Evolutionary conservation across 2,329 filamentous ascomycete genomes (phyloP).

Genomic region (Fusarium citri): DNA sequence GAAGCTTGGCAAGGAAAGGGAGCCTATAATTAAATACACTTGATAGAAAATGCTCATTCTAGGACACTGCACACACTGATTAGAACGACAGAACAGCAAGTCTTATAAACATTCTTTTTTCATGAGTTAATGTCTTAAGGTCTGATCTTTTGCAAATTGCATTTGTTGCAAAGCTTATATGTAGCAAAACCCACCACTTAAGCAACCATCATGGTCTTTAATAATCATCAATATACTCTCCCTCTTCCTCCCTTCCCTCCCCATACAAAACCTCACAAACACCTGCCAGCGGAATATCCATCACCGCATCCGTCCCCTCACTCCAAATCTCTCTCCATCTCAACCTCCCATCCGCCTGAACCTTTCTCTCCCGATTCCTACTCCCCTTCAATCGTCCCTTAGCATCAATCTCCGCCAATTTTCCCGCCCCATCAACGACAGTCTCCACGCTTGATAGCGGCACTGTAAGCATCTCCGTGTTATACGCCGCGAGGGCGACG

Average conservation of each 20-base stretch:
- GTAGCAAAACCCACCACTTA: background rate
- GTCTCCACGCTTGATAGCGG: conserved; percentile 85
- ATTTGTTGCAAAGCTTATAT: conserved; percentile 2
- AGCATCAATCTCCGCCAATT: conserved; percentile 83
- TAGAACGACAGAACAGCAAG: background rate
- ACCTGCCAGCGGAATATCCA: conserved; percentile 95
- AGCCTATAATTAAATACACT: background rate
- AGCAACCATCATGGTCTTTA: background rate
- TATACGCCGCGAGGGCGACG: conserved; percentile 90
- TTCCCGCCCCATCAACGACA: conserved; percentile 89
- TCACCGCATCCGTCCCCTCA: conserved; percentile 92
- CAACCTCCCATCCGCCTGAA: conserved; percentile 53
- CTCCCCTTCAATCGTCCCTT: conserved; percentile 66
- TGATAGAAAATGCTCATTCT: conserved; percentile 14
- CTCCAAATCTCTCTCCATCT: conserved; percentile 90
- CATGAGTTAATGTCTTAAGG: background rate
- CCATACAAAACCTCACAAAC: conserved; percentile 96
- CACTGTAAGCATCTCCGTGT: conserved; percentile 87
- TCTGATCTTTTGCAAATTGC: conserved; percentile 5
- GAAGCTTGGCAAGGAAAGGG: conserved; percentile 5
- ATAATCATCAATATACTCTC: conserved; percentile 30
- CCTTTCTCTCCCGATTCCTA: conserved; percentile 52
- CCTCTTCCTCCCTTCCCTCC: conserved; percentile 56
- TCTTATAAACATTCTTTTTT: background rate
- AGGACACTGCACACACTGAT: background rate